A percentile compares a stretch with the other conserved stretches of the same genome.
phyloP scores from a whole-genome alignment of 202 grass and related monocot genomes.

The Cymbopogon flexuosus region DNA sequence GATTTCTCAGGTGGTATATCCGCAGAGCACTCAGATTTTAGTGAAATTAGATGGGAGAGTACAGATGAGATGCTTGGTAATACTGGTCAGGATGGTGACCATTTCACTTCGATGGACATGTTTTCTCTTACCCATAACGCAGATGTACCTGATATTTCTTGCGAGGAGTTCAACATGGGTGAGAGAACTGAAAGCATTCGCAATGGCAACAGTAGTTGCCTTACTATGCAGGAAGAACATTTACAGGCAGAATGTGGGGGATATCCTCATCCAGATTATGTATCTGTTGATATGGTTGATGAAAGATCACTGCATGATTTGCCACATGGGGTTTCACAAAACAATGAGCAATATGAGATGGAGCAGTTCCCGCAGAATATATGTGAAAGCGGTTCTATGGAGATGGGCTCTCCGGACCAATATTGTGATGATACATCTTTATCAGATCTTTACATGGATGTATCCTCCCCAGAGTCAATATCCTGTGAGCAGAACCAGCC shows the following conservation, averaged over 20 bases:
- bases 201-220: constrained; percentile 43
- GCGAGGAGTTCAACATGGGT: constrained; percentile 34
- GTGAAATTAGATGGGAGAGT: constrained; percentile 34
- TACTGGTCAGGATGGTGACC: constrained; percentile 35
- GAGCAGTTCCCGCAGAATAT: constrained; percentile 38
- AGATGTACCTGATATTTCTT: constrained; percentile 36
- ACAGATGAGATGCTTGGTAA: constrained; percentile 26
- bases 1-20: constrained; percentile 38
- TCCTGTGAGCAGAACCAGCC: constrained; percentile 45
- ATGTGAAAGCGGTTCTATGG: constrained; percentile 46
- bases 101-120: constrained; percentile 24
- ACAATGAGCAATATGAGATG: constrained; percentile 41
- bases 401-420: constrained; percentile 40
- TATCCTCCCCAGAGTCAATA: constrained; percentile 34
- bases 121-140: constrained; percentile 28
- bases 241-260: constrained; percentile 24
- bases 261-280: constrained; percentile 37
- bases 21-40: constrained; percentile 45
- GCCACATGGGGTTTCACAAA: constrained; percentile 25
- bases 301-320: constrained; percentile 32
- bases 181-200: constrained; percentile 41
- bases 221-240: constrained; percentile 47
- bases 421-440: constrained; percentile 57
- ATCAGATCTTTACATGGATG: constrained; percentile 43
- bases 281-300: constrained; percentile 33